Evolutionary conservation across 2,329 filamentous ascomycete genomes (phyloP).

Genomic region (Cytospora paraplurivora): DNA sequence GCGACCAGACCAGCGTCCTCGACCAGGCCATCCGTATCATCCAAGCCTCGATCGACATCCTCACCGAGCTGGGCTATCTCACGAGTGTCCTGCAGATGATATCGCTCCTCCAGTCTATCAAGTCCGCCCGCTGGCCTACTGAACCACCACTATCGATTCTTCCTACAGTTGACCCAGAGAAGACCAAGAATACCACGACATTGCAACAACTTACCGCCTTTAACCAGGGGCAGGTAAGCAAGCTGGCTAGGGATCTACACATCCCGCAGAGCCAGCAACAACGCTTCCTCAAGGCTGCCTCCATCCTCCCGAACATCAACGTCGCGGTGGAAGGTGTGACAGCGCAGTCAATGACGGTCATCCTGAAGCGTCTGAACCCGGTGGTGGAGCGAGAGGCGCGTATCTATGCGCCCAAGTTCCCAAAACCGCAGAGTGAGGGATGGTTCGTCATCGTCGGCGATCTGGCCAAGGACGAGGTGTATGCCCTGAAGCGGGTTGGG

Average conservation of each 20-base stretch:
- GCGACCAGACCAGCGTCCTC: conserved; percentile 85
- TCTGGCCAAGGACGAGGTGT: conserved; percentile 68
- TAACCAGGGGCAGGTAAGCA: conserved; percentile 39
- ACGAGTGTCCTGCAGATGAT: conserved; percentile 82
- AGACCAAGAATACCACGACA: conserved; percentile 40
- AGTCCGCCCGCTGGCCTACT: conserved; percentile 86
- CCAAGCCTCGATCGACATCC: conserved; percentile 90
- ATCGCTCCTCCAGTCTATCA: conserved; percentile 84
- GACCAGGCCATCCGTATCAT: conserved; percentile 97
- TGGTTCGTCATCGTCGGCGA: conserved; percentile 84
- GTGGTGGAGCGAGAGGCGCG: conserved; percentile 66
- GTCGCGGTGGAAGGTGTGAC: conserved; percentile 64
- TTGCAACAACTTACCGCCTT: conserved; percentile 48
- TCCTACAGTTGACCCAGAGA: conserved; percentile 64
- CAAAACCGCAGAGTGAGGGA: conserved; percentile 91
- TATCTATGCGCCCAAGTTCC: conserved; percentile 86
- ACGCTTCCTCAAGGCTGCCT: conserved; percentile 60
- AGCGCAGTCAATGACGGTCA: conserved; percentile 63
- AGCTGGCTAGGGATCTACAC: conserved; percentile 53
- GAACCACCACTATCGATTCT: conserved; percentile 80
- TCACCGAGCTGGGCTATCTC: conserved; percentile 84
- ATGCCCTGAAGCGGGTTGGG: conserved; percentile 82
- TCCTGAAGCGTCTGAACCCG: conserved; percentile 67
- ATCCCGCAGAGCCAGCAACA: conserved; percentile 48
- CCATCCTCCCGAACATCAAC: conserved; percentile 68